phyloP scores from a whole-genome alignment of 148 eudicot species.

The Camellia sinensis region DNA sequence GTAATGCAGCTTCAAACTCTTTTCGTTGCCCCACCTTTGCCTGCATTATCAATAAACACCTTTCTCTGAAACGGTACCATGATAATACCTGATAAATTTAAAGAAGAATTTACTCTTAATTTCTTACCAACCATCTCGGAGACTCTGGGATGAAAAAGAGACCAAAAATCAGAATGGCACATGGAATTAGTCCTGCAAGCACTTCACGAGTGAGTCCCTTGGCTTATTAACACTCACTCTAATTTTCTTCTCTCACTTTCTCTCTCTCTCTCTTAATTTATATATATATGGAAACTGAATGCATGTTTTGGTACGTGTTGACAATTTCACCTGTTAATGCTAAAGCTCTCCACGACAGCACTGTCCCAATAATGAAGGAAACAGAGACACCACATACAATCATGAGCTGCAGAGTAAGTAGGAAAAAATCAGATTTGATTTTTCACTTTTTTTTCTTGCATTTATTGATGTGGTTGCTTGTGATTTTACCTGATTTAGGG shows the following conservation, averaged over 20 bases:
- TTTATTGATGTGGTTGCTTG: not conserved
- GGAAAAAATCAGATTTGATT: not conserved
- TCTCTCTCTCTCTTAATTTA: too few species aligned
- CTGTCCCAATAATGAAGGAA: conserved; percentile 70
- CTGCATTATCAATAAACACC: conserved; percentile 31
- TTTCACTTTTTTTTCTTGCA: not conserved
- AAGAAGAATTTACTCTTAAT: not conserved
- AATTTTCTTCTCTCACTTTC: too few species aligned
- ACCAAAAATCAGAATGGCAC: conserved; percentile 67
- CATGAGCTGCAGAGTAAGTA: conserved; percentile 56
- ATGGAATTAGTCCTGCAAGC: conserved; percentile 78
- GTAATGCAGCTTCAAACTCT: conserved; percentile 67
- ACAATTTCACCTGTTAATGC: conserved; percentile 61
- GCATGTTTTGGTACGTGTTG: not conserved
- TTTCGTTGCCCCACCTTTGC: conserved; percentile 60
- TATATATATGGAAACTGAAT: not conserved
- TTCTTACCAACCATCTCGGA: conserved; percentile 95
- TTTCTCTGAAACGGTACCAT: not conserved
- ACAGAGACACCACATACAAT: conserved; percentile 78
- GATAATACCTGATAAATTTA: not conserved
- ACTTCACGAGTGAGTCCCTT: conserved; percentile 9
- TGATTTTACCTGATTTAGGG: conserved; percentile 70
- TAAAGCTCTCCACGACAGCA: conserved; percentile 72
- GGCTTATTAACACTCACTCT: not conserved
- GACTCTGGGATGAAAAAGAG: conserved; percentile 84